A percentile compares a stretch with the other conserved stretches of the same genome.
Conservation (phyloP, 2,329 filamentous ascomycete genomes). For the Alternaria sp. region DNA sequence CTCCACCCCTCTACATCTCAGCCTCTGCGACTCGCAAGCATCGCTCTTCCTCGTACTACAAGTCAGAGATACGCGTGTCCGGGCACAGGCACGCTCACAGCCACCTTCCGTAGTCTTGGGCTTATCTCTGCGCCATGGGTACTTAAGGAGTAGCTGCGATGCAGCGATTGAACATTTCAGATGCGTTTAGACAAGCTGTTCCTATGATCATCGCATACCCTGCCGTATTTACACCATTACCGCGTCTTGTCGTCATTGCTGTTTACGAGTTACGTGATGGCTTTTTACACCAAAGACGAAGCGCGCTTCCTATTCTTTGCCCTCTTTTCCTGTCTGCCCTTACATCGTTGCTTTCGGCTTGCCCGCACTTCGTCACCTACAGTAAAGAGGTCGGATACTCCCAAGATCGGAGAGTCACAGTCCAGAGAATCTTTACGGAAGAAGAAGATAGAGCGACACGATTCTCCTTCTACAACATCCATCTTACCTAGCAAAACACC, state of each 20-base stretch:
- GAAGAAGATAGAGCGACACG: background rate
- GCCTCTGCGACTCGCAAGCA: conserved; percentile 18
- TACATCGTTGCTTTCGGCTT: conserved; percentile 31
- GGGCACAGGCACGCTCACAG: conserved; percentile 6
- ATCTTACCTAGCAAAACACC: background rate
- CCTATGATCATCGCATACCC: conserved; percentile 20
- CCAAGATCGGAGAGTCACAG: conserved; percentile 3
- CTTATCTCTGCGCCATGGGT: background rate
- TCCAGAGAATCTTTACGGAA: conserved; percentile 1
- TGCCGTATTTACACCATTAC: conserved; percentile 26
- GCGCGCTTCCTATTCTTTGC: conserved; percentile 39
- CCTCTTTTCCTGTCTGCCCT: conserved; percentile 37
- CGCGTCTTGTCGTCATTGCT: conserved; percentile 37
- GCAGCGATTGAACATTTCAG: background rate
- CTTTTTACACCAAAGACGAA: conserved; percentile 29
- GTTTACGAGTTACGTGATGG: conserved; percentile 25
- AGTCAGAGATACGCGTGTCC: background rate
- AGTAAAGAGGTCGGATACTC: conserved; percentile 8
- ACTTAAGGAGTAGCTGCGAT: conserved; percentile 4
- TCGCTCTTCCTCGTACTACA: conserved; percentile 1
- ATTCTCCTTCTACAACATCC: background rate
- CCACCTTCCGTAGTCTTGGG: conserved; percentile 3
- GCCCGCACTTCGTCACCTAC: conserved; percentile 12
- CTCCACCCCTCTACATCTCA: conserved; percentile 16
- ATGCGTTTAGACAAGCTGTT: conserved; percentile 1